Base-by-base conservation (phyloP, 2,329 filamentous ascomycete species). In the Aureobasidium sp. region DNA sequence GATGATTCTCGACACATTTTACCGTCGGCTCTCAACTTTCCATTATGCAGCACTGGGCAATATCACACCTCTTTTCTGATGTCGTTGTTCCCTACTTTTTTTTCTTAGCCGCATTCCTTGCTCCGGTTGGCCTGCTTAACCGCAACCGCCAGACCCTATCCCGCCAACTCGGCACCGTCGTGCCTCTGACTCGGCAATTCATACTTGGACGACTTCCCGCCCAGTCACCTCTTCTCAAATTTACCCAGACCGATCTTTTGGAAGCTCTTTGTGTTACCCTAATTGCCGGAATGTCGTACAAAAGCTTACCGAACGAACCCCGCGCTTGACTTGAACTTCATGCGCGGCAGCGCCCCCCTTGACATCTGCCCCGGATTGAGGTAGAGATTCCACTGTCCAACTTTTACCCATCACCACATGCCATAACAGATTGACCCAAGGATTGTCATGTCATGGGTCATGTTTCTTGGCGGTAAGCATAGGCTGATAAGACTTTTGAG, bases 81-180 rank as follows among this genome's bases (percentile, higher is more conserved):
- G 53, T 57, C 53, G 39, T 57, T 36, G 20, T 31, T 52, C 15
- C 37, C 53, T 36, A 9, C 27, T 25, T 36, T 34, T 34, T 25
- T 31, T 8, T 22, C 20, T 25, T 45, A 57, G 53, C 41, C 39
- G 53, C 53, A 57, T 57, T 57, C 53, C 53, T 45, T 34, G 41
- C 53, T 57, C 53, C 53, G 53, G 53, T 57, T 57, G 53, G 53
- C 31, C 29, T 57, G 53, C 53, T 45, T 57, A 57, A 57, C 53
- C 53, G 53, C 53, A 41, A 52, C 49, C 49, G 49, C 49, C 45
- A 52, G 51, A 22, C n/a, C 53, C n/a, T 57, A 44, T 57, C 22
- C 39, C 53, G 53, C 53, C 53, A 57, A 36, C 6, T 15, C 53
- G 53, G 53, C 53, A 34, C 39, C 53, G 34, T 57, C 53, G 39